Conservation (phyloP, 2,329 filamentous ascomycete genomes). For the Calonectria naviculata region DNA sequence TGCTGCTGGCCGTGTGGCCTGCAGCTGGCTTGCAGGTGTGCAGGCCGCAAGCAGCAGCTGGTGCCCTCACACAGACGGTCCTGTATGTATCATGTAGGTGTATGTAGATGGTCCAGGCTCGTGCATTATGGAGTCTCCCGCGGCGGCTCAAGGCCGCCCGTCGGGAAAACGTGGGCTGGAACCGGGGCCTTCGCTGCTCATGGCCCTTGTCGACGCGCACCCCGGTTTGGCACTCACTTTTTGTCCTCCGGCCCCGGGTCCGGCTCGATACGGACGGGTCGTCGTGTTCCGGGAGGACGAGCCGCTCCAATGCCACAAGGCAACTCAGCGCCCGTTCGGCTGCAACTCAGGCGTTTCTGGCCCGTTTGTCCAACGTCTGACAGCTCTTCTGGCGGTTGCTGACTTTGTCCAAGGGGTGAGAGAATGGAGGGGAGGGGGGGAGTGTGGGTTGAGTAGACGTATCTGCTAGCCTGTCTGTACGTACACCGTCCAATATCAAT, state of each 20-base stretch:
- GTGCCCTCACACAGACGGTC: not conserved
- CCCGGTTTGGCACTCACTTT: conserved; percentile 34
- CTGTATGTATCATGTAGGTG: conserved; percentile 12
- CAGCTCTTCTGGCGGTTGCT: not conserved
- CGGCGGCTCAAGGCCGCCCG: conserved; percentile 22
- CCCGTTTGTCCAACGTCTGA: conserved; percentile 7
- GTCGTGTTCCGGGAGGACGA: conserved; percentile 6
- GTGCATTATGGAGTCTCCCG: conserved; percentile 13
- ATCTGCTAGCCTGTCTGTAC: not conserved
- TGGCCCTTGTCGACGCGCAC: conserved; percentile 31
- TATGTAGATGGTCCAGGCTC: conserved; percentile 4
- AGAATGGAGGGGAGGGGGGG: not conserved
- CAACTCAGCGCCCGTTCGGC: conserved; percentile 34
- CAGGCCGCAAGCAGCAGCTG: conserved; percentile 12
- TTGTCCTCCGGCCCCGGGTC: conserved; percentile 27
- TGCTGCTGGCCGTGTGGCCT: conserved; percentile 18
- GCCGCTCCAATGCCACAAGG: conserved; percentile 26
- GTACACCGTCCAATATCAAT: conserved; percentile 1
- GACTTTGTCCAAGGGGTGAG: not conserved
- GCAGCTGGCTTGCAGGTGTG: conserved; percentile 11
- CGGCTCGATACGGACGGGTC: conserved; percentile 13
- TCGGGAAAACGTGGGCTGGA: conserved; percentile 37
- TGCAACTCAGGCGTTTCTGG: conserved; percentile 16
- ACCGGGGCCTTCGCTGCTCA: conserved; percentile 23
- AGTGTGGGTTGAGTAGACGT: not conserved